A percentile compares a stretch with the other conserved stretches of the same genome.
Evolutionary conservation across 2,329 filamentous ascomycete genomes (phyloP).

Genomic region (Nigrograna mackinnonii): DNA sequence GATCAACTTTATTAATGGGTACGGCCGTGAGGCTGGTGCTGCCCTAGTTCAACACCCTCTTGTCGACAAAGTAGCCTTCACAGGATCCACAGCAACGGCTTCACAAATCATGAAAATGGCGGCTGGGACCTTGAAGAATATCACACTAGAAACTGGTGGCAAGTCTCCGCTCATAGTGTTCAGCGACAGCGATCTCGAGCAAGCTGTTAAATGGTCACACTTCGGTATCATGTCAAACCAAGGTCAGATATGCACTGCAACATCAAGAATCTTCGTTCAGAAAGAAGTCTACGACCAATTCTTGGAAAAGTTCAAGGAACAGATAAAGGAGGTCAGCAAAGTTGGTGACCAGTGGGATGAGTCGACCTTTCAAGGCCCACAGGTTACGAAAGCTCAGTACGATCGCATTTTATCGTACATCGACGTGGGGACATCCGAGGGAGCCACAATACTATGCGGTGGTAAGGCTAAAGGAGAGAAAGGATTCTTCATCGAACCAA

Average conservation of each 20-base stretch:
- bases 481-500: slow-evolving; percentile 61
- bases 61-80: slow-evolving; percentile 79
- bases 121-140: slow-evolving; percentile 62
- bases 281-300: slow-evolving; percentile 43
- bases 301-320: neutral
- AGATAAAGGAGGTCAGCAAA: slow-evolving; percentile 1
- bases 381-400: slow-evolving; percentile 50
- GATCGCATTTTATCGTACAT: slow-evolving; percentile 49
- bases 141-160: slow-evolving; percentile 64
- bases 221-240: slow-evolving; percentile 54
- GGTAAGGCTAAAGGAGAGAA: slow-evolving; percentile 41
- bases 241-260: slow-evolving; percentile 52
- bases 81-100: slow-evolving; percentile 73
- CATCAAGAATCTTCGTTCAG: slow-evolving; percentile 43
- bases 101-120: slow-evolving; percentile 76
- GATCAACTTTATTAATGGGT: slow-evolving; percentile 74
- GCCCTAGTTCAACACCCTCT: slow-evolving; percentile 69
- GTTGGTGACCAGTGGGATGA: slow-evolving; percentile 46
- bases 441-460: slow-evolving; percentile 53
- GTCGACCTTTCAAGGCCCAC: slow-evolving; percentile 49
- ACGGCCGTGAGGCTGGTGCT: slow-evolving; percentile 68
- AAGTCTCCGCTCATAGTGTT: slow-evolving; percentile 63
- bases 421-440: slow-evolving; percentile 48
- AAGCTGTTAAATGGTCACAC: slow-evolving; percentile 70
- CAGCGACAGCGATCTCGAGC: slow-evolving; percentile 61